These are phyloP conservation scores for Cladosporium sp. DNA, from an alignment of 2,329 filamentous ascomycete genomes.

Conservation along the genomic window DNA sequence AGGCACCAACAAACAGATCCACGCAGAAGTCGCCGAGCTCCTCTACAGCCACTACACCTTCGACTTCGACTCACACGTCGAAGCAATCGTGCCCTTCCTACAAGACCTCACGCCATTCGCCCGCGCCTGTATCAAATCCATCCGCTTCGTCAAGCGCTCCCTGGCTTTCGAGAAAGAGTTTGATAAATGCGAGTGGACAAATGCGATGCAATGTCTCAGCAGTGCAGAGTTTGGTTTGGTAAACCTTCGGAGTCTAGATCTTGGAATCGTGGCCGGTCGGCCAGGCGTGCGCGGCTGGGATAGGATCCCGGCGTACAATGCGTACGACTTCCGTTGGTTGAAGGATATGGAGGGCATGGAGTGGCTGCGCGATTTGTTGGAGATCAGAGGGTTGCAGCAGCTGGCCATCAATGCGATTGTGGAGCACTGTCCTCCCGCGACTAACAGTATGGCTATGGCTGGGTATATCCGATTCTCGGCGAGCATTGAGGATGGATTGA, in stretches of 20 bases:
- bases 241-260: slow-evolving; percentile 36
- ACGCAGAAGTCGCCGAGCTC: slow-evolving; percentile 52
- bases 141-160: slow-evolving; percentile 54
- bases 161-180: slow-evolving; percentile 51
- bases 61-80: slow-evolving; percentile 56
- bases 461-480: slow-evolving; percentile 57
- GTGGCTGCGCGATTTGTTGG: slow-evolving; percentile 54
- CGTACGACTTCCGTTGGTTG: slow-evolving; percentile 44
- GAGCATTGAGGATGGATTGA: slow-evolving; percentile 54
- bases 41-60: slow-evolving; percentile 55
- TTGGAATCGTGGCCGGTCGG: slow-evolving; percentile 53
- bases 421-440: slow-evolving; percentile 49
- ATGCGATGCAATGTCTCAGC: slow-evolving; percentile 48
- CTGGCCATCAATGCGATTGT: slow-evolving; percentile 52
- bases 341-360: slow-evolving; percentile 47
- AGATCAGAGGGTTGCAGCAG: slow-evolving; percentile 45
- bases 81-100: slow-evolving; percentile 57
- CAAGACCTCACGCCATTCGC: slow-evolving; percentile 50
- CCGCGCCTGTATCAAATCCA: slow-evolving; percentile 43
- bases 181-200: slow-evolving; percentile 52
- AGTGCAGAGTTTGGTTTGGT: slow-evolving; percentile 22
- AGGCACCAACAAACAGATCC: slow-evolving; percentile 38
- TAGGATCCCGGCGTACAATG: slow-evolving; percentile 41
- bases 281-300: slow-evolving; percentile 46
- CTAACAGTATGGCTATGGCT: slow-evolving; percentile 49